A percentile compares a stretch with the other conserved stretches of the same genome.
Conservation (phyloP, 1,284 basidiomycete genomes). For the Austroboletus novae-zelandiae region DNA sequence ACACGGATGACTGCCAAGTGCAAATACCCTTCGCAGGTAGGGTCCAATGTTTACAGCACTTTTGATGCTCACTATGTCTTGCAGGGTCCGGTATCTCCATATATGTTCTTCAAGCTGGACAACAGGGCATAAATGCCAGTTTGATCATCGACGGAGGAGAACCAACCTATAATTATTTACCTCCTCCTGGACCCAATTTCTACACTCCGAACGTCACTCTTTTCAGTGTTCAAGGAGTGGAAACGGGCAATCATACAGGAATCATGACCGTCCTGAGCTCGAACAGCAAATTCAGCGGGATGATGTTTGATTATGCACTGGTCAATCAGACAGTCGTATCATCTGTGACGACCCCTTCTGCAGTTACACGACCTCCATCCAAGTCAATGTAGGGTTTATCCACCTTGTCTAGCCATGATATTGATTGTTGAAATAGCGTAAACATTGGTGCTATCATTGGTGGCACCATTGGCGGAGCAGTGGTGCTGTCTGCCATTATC, state of each 20-base stretch:
- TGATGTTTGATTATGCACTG: conserved; percentile 29
- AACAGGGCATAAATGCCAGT: conserved; percentile 13
- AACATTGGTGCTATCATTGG: neutral
- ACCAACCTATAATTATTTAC: conserved; percentile 2
- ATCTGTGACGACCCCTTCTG: neutral
- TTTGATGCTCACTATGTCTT: neutral
- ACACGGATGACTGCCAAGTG: conserved; percentile 10
- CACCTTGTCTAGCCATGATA: neutral
- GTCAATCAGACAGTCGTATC: conserved; percentile 20
- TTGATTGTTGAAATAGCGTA: neutral
- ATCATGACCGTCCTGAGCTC: conserved; percentile 11
- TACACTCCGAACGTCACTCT: conserved; percentile 15
- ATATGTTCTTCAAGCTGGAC: conserved; percentile 19
- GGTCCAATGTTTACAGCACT: neutral
- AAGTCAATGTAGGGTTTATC: neutral
- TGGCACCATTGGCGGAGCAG: neutral
- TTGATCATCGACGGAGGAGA: conserved; percentile 13
- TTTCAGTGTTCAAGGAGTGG: conserved; percentile 12
- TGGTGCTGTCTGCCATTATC: neutral
- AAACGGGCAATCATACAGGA: conserved; percentile 12
- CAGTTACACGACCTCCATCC: neutral
- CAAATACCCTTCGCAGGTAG: conserved; percentile 18
- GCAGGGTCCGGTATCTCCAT: conserved; percentile 20
- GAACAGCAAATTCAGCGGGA: conserved; percentile 14
- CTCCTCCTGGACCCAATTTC: conserved; percentile 7